Base-by-base conservation (phyloP, 805 yeast species). In the Ogataea sp. region DNA sequence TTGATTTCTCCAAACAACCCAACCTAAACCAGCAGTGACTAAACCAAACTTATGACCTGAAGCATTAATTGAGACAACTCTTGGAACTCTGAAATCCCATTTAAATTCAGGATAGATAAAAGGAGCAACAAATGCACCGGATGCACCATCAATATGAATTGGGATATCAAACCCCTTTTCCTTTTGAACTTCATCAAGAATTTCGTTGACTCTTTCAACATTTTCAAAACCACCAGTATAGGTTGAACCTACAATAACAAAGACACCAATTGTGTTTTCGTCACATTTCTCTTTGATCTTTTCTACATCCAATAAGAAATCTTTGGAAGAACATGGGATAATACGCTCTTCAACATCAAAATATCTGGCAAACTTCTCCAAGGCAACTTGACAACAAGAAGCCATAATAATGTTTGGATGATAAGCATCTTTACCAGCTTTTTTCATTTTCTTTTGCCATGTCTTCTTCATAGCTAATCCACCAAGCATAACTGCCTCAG, bases 11-110 rank as follows among this genome's bases (percentile, higher is more conserved):
- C 95, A 89, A 39, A 88, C 62, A 44, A 88, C 78, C 96, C 96
- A 88, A 39, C 97, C 97, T 38, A 85, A 70, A 32, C 97, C 97
- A 10, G 90, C 95, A 20, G 94, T 77, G 24, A 89, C 83, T 37
- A 88, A 67, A 27, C 97, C 97, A 62, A 84, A 88, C 64, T 88
- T 88, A 65, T 88, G 97, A 43, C 96, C 96, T 1, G 95, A 83
- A 10, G 94, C 75, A 65, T 87, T 89, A 63, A 88, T 87, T 24
- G 89, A 79, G 45, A 73, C 77, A 35, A 88, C 97, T 44, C 96
- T 71, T 20, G 75, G 75, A 36, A 83, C 56, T 44, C 78, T 65
- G 64, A 88, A 89, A 59, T 87, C 96, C 96, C 96, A 88, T 49
- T 69, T 73, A 45, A 79, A 68, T 15, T 81, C 73, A 4, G 95